Evolutionary conservation across 768 basidiomycete genomes (phyloP).

Genomic region (Calocybe cyanea): DNA sequence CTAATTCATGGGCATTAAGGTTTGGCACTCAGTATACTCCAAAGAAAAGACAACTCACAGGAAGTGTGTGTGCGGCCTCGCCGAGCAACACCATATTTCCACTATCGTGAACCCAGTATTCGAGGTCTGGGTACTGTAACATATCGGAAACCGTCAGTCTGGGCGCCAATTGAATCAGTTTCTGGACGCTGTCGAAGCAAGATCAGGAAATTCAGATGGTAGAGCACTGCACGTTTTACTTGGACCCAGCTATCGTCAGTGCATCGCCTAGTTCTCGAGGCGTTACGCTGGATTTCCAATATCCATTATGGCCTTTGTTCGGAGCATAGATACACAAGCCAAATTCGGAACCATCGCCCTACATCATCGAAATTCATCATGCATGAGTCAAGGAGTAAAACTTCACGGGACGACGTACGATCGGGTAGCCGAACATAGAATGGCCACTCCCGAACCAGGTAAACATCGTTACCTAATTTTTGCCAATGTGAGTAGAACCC

Average conservation of each 20-base stretch:
- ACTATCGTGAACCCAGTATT: slow-evolving; percentile 48
- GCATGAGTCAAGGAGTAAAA: neutral
- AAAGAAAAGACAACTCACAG: slow-evolving; percentile 30
- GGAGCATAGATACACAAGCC: slow-evolving; percentile 28
- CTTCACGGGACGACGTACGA: slow-evolving; percentile 21
- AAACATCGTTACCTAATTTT: slow-evolving; percentile 26
- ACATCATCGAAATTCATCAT: slow-evolving; percentile 13
- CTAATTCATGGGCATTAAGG: slow-evolving; percentile 22
- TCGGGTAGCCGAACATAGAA: slow-evolving; percentile 26
- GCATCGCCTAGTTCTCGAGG: slow-evolving; percentile 25
- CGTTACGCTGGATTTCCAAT: slow-evolving; percentile 24
- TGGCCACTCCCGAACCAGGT: slow-evolving; percentile 33
- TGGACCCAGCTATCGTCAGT: slow-evolving; percentile 32
- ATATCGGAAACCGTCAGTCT: slow-evolving; percentile 31
- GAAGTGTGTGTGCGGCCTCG: slow-evolving; percentile 54
- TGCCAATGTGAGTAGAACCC: neutral
- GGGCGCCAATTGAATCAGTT: slow-evolving; percentile 31
- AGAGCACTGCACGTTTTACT: slow-evolving; percentile 23
- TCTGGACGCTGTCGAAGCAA: slow-evolving; percentile 23
- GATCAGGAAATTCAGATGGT: neutral
- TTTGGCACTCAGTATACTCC: neutral
- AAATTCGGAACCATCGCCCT: slow-evolving; percentile 33
- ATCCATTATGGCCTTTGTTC: slow-evolving; percentile 23
- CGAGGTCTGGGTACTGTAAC: slow-evolving; percentile 34
- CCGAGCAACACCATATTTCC: slow-evolving; percentile 48